Conservation (phyloP, 495 filamentous ascomycete species). For the Cladorrhinum samala region DNA sequence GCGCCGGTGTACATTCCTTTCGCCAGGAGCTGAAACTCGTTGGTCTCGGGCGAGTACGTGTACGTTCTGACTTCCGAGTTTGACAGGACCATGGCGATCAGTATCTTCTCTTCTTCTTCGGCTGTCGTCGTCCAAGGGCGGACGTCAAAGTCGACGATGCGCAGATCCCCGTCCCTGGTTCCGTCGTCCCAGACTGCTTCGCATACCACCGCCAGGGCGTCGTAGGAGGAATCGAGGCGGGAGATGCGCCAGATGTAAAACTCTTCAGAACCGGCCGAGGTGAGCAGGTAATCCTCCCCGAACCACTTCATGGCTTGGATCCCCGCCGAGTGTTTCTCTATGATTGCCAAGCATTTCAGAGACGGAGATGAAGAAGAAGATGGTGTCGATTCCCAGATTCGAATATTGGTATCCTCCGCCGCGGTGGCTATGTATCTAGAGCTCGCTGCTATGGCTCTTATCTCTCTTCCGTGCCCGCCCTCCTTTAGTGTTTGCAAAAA, state of each 20-base stretch:
- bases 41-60: constrained; percentile 41
- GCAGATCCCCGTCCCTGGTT: constrained; percentile 60
- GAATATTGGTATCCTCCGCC: constrained; percentile 81
- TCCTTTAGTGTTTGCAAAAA: constrained; percentile 50
- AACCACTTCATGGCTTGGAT: constrained; percentile 79
- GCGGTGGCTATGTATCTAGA: constrained; percentile 68
- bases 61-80: constrained; percentile 72
- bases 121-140: constrained; percentile 12
- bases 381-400: constrained; percentile 49
- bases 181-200: constrained; percentile 56
- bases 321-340: constrained; percentile 73
- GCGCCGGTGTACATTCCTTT: constrained; percentile 64
- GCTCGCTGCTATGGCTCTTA: constrained; percentile 67
- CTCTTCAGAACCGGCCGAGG: constrained; percentile 79
- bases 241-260: constrained; percentile 76
- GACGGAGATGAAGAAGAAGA: neutral
- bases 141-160: constrained; percentile 67
- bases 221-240: constrained; percentile 45
- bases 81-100: constrained; percentile 65
- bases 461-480: constrained; percentile 83
- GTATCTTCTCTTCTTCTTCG: too few relatives aligned
- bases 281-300: constrained; percentile 64
- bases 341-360: constrained; percentile 51
- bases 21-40: constrained; percentile 50
- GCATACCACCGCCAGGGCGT: constrained; percentile 49